Base-by-base conservation (phyloP, 169 alveolate genomes). In the Cryptosporidium ryanae region DNA sequence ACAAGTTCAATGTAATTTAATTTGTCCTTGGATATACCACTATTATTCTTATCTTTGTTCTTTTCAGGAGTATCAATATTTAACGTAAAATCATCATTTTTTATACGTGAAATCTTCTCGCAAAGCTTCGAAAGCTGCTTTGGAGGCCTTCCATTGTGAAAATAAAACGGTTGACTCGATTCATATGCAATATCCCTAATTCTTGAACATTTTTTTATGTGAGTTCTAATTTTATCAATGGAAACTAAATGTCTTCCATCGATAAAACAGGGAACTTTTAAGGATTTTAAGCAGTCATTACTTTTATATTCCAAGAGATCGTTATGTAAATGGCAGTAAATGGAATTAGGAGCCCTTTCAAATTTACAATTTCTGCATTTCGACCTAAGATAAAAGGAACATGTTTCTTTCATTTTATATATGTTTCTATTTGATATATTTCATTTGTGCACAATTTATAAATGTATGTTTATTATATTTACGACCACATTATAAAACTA, bases 161-260 rank as follows among this genome's bases (percentile, higher is more conserved):
- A 57, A 48, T 70, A 76, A 55, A 76, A 76, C 23, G 87, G 87
- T n/a, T 76, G 87, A 2, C 63, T 59, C 17, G 59, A 65, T 44
- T 59, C 87, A 48, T 76, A 76, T 54, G 87, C 87, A 54, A 76
- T 76, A 55, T 76, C 87, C n/a, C 87, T 76, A n/a, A 76, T 46
- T 44, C 64, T 76, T 21, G 87, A 76, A 61, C 87, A 76, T 48
- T 61, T 76, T 44, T 46, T 55, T 38, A 76, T 55, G 54, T 76
- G 87, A 31, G 59, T 43, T 76, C 68, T 59, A 13, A 76, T 76
- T 59, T 76, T 76, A 10, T 21, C 59, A n/a, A 21, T 29, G 23
- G 87, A 76, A 8, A 76, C 71, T 57, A 43, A 55, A 55, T 76
- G 87, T 17, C 38, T 76, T 2, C 63, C 32, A 61, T 76, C 87